Conservation (phyloP, 2,329 filamentous ascomycete genomes). For the Bisporella sp. region DNA sequence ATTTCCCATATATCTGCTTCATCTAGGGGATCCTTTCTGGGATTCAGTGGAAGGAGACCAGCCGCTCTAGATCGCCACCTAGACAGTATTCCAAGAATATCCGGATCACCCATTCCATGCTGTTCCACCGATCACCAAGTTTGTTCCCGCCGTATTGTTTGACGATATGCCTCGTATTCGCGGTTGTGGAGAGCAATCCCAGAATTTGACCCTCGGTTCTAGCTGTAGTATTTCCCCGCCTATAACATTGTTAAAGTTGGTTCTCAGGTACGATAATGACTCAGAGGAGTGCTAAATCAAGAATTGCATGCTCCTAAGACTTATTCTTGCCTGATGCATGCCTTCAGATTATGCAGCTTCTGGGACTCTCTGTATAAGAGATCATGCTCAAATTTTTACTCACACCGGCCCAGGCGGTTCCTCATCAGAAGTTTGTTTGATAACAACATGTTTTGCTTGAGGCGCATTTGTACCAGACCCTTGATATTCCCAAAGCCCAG, state of each 20-base stretch:
- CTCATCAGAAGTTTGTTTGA: slow-evolving; percentile 1
- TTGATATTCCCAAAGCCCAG: slow-evolving; percentile 6
- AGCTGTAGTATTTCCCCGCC: too few species aligned
- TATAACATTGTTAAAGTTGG: too few species aligned
- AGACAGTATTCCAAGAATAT: slow-evolving; percentile 10
- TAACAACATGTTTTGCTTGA: slow-evolving; percentile 1
- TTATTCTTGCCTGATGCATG: too few species aligned
- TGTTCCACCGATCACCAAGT: slow-evolving; percentile 2
- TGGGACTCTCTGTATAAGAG: too few species aligned
- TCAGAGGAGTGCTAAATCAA: too few species aligned
- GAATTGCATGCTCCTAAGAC: too few species aligned
- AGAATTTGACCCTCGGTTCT: too few species aligned
- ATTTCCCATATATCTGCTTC: not conserved
- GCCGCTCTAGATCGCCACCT: slow-evolving; percentile 5
- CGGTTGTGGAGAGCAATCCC: too few species aligned
- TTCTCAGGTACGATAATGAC: too few species aligned
- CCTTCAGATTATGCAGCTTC: too few species aligned
- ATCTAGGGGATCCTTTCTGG: not conserved
- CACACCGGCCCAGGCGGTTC: too few species aligned
- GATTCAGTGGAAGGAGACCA: not conserved
- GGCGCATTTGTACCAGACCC: not conserved
- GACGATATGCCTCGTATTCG: slow-evolving; percentile 3
- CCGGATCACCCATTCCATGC: slow-evolving; percentile 4
- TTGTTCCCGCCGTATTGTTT: slow-evolving; percentile 5
- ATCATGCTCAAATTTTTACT: too few species aligned